Conservation (phyloP, 1,284 basidiomycete species). For the Cutaneotrichosporon sp. region DNA sequence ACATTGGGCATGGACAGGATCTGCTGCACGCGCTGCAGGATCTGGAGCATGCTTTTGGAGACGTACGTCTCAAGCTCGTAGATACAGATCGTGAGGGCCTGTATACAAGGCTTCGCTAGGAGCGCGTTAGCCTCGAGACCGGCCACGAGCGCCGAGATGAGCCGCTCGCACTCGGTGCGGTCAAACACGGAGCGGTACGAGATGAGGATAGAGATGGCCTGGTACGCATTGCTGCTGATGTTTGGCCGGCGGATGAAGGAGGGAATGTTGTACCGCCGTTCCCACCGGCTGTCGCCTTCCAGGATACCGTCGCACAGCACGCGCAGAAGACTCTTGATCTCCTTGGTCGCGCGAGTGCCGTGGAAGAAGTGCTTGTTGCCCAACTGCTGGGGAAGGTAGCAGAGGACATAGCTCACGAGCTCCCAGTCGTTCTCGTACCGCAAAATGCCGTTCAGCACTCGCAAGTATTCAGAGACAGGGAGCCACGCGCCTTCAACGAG, state of each 20-base stretch:
- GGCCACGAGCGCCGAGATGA: constrained; percentile 77
- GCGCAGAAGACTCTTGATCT: constrained; percentile 63
- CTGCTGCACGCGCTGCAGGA: constrained; percentile 82
- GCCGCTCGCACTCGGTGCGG: constrained; percentile 54
- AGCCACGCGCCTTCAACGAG: constrained; percentile 56
- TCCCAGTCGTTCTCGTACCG: constrained; percentile 85
- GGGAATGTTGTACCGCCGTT: constrained; percentile 49
- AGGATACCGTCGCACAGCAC: constrained; percentile 58
- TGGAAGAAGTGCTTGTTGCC: constrained; percentile 96
- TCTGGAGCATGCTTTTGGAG: constrained; percentile 71
- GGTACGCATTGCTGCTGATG: constrained; percentile 81
- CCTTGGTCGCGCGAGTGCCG: constrained; percentile 68
- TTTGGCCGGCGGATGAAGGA: constrained; percentile 63
- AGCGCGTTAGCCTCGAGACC: constrained; percentile 69
- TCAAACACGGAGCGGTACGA: constrained; percentile 77
- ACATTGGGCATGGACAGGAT: constrained; percentile 93
- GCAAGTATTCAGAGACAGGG: constrained; percentile 74
- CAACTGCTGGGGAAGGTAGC: constrained; percentile 85
- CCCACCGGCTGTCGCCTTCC: constrained; percentile 29
- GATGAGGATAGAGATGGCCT: constrained; percentile 81
- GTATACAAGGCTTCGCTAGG: constrained; percentile 86
- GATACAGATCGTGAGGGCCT: constrained; percentile 80
- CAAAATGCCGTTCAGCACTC: constrained; percentile 63
- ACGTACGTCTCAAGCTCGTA: constrained; percentile 84
- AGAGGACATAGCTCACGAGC: constrained; percentile 83